Conservation (phyloP, 495 filamentous ascomycete species). For the Podospora australis region DNA sequence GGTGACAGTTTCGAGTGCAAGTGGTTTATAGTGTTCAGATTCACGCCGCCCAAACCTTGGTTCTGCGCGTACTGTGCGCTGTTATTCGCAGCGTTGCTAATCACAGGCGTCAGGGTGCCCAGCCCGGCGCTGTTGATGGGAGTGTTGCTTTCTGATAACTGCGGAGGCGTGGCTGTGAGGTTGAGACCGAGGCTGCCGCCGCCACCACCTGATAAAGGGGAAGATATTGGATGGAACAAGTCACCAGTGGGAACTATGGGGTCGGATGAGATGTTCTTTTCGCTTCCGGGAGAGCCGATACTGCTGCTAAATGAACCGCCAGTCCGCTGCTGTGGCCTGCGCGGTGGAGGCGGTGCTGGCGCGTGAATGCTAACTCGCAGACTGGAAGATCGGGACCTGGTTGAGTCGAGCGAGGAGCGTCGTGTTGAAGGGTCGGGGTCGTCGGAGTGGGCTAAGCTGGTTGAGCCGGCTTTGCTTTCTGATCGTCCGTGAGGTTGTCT, state of each 20-base stretch:
- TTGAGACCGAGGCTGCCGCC: no score
- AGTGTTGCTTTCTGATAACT: neutral
- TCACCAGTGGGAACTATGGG: no score
- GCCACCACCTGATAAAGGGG: no score
- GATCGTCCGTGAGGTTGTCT: slow-evolving; percentile 36
- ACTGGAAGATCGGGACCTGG: slow-evolving; percentile 35
- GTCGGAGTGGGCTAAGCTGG: slow-evolving; percentile 13
- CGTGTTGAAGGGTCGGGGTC: slow-evolving; percentile 27
- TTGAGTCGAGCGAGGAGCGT: slow-evolving; percentile 40
- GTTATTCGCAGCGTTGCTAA: neutral
- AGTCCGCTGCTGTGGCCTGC: slow-evolving; percentile 29
- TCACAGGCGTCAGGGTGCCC: neutral
- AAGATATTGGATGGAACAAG: no score
- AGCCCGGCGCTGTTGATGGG: neutral
- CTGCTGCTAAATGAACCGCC: slow-evolving; percentile 7
- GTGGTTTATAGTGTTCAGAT: neutral
- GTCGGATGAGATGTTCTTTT: no score
- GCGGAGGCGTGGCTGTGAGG: slow-evolving; percentile 1
- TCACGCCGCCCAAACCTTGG: no score
- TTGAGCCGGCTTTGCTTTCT: slow-evolving; percentile 25
- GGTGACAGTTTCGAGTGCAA: slow-evolving; percentile 28
- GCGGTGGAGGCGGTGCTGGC: slow-evolving; percentile 40
- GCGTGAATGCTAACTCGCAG: slow-evolving; percentile 28
- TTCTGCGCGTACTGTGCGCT: neutral
- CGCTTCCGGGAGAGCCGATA: slow-evolving; percentile 7